Conservation (phyloP, 169 alveolate species). For the Babesia sp. region DNA sequence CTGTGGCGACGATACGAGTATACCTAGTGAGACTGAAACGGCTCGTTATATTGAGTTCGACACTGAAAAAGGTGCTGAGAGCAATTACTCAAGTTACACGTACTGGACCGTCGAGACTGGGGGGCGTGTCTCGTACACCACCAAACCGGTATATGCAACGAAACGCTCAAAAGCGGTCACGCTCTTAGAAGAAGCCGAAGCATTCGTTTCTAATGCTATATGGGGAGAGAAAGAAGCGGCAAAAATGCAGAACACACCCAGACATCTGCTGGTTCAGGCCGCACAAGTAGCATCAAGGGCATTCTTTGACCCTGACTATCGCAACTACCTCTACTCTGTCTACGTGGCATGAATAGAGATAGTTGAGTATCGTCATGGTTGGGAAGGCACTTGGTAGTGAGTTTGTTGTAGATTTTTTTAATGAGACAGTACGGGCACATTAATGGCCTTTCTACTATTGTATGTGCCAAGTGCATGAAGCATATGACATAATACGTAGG, state of each 20-base stretch:
- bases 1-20: neutral
- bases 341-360: neutral
- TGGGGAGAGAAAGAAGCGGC: slow-evolving; percentile 23
- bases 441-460: neutral
- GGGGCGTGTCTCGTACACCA: slow-evolving; percentile 36
- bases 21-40: neutral
- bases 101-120: slow-evolving; percentile 66
- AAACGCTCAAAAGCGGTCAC: slow-evolving; percentile 5
- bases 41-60: neutral
- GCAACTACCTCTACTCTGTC: slow-evolving; percentile 28
- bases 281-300: slow-evolving; percentile 66
- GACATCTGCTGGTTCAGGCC: slow-evolving; percentile 49
- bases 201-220: slow-evolving; percentile 30
- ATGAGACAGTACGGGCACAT: too few species aligned
- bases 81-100: slow-evolving; percentile 37
- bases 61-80: slow-evolving; percentile 8
- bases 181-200: slow-evolving; percentile 62
- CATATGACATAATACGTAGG: neutral
- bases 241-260: slow-evolving; percentile 25
- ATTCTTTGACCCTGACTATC: slow-evolving; percentile 64
- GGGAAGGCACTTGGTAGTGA: neutral
- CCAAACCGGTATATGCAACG: slow-evolving; percentile 25
- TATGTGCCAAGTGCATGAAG: neutral
- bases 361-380: neutral
- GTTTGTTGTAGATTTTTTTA: too few species aligned